Base-by-base conservation (phyloP, 805 yeast species). In the Deakozyma indianensis region DNA sequence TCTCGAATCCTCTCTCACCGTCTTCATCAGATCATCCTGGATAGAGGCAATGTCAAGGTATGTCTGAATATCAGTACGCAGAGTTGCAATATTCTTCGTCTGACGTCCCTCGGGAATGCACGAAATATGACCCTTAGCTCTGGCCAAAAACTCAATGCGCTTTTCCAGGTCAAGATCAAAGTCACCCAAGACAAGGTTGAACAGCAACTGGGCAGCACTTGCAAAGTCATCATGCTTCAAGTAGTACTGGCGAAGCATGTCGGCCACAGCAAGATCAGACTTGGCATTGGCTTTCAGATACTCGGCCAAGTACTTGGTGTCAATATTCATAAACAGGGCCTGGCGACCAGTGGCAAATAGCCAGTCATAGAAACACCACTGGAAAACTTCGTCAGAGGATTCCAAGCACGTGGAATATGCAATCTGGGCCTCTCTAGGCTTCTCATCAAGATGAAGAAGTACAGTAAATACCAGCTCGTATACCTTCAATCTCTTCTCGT, bases 291-390 rank as follows among this genome's bases (percentile, higher is more conserved):
- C 51, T 53, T 78, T 78, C 57, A 92, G 71, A 54, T 83, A 92
- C 23, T 81, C 77, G 48, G 85, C 68, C 32, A 92, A 76, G 56
- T 69, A 90, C 11, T 88, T 83, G 0, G 96, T 85, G 45, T 84
- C 83, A 47, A 90, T 72, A 42, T 81, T 84, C 48, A 90, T 68
- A 41, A 92, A 66, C 50, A 83, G 75, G 46, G 82, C 92, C 49
- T 84, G 80, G 23, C 78, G 73, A 3, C 85, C 88, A 56, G 83
- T 84, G 41, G 70, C 64, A 27, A 86, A 80, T 53, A 86, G 79
- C 96, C 97, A 92, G 59, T 85, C 90, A 61, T 92, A 92, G 51
- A 92, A 74, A 51, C 84, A 83, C 63, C 80, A 86, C 52, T 92
- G 98, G 71, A 92, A 92, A n/a, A 78, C 61, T 56, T 80, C 83